Base-by-base conservation (phyloP, 495 filamentous ascomycete genomes). In the Podospora australis region DNA sequence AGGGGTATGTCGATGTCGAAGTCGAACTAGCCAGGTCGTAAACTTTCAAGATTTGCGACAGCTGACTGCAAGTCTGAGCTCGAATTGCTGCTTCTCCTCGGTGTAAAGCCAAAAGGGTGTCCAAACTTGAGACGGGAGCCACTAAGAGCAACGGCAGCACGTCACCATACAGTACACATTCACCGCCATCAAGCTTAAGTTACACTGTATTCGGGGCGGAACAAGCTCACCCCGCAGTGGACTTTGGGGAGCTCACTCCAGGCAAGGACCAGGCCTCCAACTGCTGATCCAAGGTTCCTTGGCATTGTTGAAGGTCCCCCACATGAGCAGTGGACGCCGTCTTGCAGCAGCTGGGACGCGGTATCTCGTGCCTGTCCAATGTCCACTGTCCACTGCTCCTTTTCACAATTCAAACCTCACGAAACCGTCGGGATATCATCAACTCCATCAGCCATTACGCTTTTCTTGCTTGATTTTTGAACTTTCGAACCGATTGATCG, bases 101-200 rank as follows among this genome's bases (percentile, higher is more conserved):
- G n/a, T n/a, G n/a, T n/a, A n/a, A n/a, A n/a, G n/a, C n/a, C n/a
- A n/a, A n/a, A n/a, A n/a, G n/a, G n/a, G 28, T 7, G 28, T n/a
- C n/a, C 28, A 30, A 30, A n/a, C 7, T 30, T 30, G 28, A 7
- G 28, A n/a, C n/a, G 26, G 26, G 6, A 30, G 26, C 26, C 6
- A 30, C 28, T 32, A 35, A 13, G 11, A 19, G 26, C 22, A 13
- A 30, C 2, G 30, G 34, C 47, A 43, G 53, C 53, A 55, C 48
- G 53, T 55, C 53, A 51, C 53, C 17, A 17, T 29, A 55, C 52
- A 55, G 52, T 55, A 23, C 3, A 5, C 8, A 8, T n/a, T 24
- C 2, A 24, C 1, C 2, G 23, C 3, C 22, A 25, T 4, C 21
- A 14, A 21, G 14, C 22, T 2, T 6, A 13, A 22, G 14, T 2